phyloP scores from a whole-genome alignment of 192 early-diverging fungal genomes.

The Rhizoclosmatium globosum region DNA sequence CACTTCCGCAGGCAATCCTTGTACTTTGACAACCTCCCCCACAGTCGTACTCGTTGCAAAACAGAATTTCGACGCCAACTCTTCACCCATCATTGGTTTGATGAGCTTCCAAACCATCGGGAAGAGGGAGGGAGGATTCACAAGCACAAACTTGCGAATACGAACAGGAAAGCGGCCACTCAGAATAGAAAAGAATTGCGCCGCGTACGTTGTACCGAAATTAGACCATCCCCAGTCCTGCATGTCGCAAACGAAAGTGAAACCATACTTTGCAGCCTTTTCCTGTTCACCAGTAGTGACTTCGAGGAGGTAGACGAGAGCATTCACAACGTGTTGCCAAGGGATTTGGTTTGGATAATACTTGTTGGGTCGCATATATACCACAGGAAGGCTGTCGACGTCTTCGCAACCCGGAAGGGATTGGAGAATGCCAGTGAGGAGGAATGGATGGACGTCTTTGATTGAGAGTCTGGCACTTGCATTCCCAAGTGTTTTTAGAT shows the following conservation, averaged over 20 bases:
- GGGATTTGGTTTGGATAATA: constrained; percentile 19
- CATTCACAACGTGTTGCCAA: constrained; percentile 12
- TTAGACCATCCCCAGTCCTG: constrained; percentile 25
- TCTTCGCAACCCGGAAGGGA: background rate
- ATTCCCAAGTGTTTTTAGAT: constrained; percentile 1
- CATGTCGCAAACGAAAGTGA: constrained; percentile 31
- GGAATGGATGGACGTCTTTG: constrained; percentile 8
- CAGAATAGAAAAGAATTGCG: constrained; percentile 18
- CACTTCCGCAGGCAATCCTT: background rate
- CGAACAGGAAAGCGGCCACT: constrained; percentile 17
- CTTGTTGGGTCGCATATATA: constrained; percentile 16
- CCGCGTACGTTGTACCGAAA: constrained; percentile 5
- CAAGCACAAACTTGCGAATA: constrained; percentile 27
- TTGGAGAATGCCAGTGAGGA: constrained; percentile 21
- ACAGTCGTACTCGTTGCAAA: background rate
- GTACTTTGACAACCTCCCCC: background rate
- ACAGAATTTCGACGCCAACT: constrained; percentile 12
- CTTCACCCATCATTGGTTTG: constrained; percentile 19
- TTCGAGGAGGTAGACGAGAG: constrained; percentile 23
- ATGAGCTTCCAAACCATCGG: constrained; percentile 25
- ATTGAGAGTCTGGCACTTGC: constrained; percentile 9
- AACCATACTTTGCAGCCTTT: constrained; percentile 23
- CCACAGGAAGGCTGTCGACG: constrained; percentile 1
- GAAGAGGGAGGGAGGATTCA: constrained; percentile 24
- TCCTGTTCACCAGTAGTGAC: background rate